Base-by-base conservation (phyloP, 768 basidiomycete species). In the Kwoniella mangroviensis region DNA sequence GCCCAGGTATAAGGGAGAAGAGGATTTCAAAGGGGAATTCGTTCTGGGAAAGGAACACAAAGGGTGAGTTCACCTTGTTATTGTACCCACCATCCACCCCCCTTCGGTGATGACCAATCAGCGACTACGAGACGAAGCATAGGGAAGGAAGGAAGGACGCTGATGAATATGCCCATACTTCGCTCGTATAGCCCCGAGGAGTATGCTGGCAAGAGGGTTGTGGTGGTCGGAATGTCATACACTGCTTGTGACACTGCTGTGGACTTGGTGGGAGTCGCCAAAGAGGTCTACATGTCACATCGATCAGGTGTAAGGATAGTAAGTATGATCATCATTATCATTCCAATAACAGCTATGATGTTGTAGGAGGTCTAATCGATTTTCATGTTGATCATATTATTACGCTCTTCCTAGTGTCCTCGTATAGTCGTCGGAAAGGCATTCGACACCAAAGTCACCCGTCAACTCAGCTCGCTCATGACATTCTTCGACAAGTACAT, bases 281-380 rank as follows among this genome's bases (percentile, higher is more conserved):
- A 42, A n/a, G 26, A 62, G 21, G 67, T 69, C 15, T 69, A 73
- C 63, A 17, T 73, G 34, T 73, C 71, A 11, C 71, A 73, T 66
- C 12, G 63, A 24, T 51, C 45, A 3, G 71, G 71, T 22, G 56
- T 12, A 4, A 49, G 71, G 6, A 61, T 73, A 4, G 71, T 69
- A 42, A 45, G 71, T 61, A 19, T 12, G 2, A 11, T 49, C 17
- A 28, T 10, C 24, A n/a, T 19, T 22, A 40, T 53, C 34, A 34
- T 34, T 34, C 34, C 28, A 28, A 28, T 3, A 2, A 4, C 28
- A 28, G 28, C 28, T 28, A 4, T n/a, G 28, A 28, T 28, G 4
- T 28, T 6, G 28, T 28, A 28, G 28, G 28, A 28, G 28, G 28
- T 28, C 28, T 28, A 6, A 6, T 28, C 6, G 34, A 34, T 34